Evolutionary conservation across 768 basidiomycete genomes (phyloP).

Genomic region (Heimioporus sp.): DNA sequence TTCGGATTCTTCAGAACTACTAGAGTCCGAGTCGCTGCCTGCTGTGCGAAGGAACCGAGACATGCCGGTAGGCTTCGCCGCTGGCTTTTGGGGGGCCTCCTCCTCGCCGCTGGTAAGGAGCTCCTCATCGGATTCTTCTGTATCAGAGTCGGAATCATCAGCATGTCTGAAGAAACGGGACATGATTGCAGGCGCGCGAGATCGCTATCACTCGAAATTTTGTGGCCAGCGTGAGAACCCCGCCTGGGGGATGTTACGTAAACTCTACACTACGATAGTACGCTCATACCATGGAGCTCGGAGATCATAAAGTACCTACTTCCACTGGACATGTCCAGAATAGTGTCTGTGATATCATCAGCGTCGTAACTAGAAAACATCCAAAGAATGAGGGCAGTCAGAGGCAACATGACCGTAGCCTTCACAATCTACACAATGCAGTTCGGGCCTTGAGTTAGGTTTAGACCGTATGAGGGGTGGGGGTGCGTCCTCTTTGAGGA

Average conservation of each 20-base stretch:
- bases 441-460: slow-evolving; percentile 27
- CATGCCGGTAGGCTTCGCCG: slow-evolving; percentile 45
- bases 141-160: slow-evolving; percentile 76
- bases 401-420: slow-evolving; percentile 70
- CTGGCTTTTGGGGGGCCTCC: slow-evolving; percentile 42
- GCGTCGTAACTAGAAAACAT: slow-evolving; percentile 65
- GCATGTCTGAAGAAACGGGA: slow-evolving; percentile 89
- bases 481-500: slow-evolving; percentile 57
- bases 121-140: slow-evolving; percentile 73
- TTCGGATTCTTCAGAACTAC: slow-evolving; percentile 52
- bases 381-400: slow-evolving; percentile 82
- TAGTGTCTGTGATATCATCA: slow-evolving; percentile 4
- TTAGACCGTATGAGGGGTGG: slow-evolving; percentile 21
- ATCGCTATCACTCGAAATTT: slow-evolving; percentile 30
- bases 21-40: slow-evolving; percentile 46
- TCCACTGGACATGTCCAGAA: slow-evolving; percentile 7
- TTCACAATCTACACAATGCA: slow-evolving; percentile 86
- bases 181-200: slow-evolving; percentile 43
- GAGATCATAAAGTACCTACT: slow-evolving; percentile 20
- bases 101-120: slow-evolving; percentile 73
- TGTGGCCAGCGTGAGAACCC: slow-evolving; percentile 15
- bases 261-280: neutral
- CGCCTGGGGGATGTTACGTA: slow-evolving; percentile 12
- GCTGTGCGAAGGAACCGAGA: slow-evolving; percentile 73
- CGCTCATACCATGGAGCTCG: slow-evolving; percentile 13